These are phyloP conservation scores for Fusarium nisikadoi DNA, from an alignment of 2,329 filamentous ascomycete species.

Conservation along the genomic window DNA sequence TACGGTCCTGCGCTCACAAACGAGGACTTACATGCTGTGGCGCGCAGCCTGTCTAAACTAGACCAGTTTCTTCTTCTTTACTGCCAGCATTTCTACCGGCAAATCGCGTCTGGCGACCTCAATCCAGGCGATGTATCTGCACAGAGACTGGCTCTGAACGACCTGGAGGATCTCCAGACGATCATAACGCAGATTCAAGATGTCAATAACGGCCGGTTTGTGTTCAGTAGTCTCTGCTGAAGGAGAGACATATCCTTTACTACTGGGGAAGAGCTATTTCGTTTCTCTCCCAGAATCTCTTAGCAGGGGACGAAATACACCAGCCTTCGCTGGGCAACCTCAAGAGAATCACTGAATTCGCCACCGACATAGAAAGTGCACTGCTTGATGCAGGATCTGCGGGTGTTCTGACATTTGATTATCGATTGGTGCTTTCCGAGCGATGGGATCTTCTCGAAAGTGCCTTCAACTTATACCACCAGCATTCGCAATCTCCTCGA, in stretches of 20 bases:
- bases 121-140: rapidly evolving
- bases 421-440: neutral
- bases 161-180: neutral
- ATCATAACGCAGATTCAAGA: neutral
- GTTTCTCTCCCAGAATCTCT: neutral
- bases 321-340: rapidly evolving
- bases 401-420: neutral
- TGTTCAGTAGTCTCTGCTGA: neutral
- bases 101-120: neutral
- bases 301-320: neutral
- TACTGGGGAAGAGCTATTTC: neutral
- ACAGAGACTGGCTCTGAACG: rapidly evolving
- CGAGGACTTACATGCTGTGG: rapidly evolving
- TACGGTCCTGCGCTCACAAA: neutral
- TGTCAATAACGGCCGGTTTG: neutral
- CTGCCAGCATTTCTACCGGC: neutral
- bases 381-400: neutral
- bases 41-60: rapidly evolving
- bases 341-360: neutral
- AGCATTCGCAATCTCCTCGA: neutral
- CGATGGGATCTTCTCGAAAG: neutral
- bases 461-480: neutral
- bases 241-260: neutral
- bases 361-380: neutral
- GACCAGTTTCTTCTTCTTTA: neutral